phyloP scores from a whole-genome alignment of 2,329 filamentous ascomycete genomes.

The Bisporella sp. region DNA sequence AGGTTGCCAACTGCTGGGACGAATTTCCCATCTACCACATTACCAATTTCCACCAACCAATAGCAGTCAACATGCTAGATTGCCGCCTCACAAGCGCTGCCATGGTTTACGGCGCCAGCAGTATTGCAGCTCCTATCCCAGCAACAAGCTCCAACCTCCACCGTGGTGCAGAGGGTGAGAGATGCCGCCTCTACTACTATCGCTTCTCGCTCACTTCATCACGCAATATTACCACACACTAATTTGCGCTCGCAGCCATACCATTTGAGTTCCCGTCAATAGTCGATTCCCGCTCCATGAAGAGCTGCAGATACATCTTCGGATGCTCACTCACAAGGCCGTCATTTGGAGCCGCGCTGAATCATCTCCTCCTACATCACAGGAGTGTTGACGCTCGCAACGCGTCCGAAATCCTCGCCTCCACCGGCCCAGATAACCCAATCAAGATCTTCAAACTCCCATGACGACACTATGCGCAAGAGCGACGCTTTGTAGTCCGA shows the following conservation, averaged over 20 bases:
- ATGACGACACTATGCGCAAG: conserved; percentile 55
- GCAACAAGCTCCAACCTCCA: too few relatives aligned
- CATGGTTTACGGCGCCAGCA: too few relatives aligned
- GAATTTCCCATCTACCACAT: too few relatives aligned
- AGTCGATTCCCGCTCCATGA: conserved; percentile 48
- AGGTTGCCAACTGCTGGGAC: too few relatives aligned
- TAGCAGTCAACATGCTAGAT: too few relatives aligned
- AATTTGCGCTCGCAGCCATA: conserved; percentile 58
- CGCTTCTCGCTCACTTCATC: conserved; percentile 37
- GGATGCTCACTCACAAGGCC: conserved; percentile 53
- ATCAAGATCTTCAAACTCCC: conserved; percentile 58
- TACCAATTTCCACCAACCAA: too few relatives aligned
- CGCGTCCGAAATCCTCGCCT: conserved; percentile 43
- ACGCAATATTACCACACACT: conserved; percentile 41
- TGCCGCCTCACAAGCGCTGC: too few relatives aligned
- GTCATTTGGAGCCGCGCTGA: conserved; percentile 45
- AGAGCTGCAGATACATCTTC: conserved; percentile 52
- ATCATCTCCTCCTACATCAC: conserved; percentile 40
- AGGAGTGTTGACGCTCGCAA: conserved; percentile 53
- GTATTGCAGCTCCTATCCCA: too few relatives aligned
- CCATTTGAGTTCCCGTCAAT: conserved; percentile 66
- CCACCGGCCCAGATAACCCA: conserved; percentile 40
- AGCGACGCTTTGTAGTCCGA: conserved; percentile 56
- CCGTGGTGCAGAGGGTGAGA: too few relatives aligned
- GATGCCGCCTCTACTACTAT: too few relatives aligned